A percentile compares a stretch with the other conserved stretches of the same genome.
Conservation (phyloP, 202 grass and related monocot species). For the Miscanthus sacchariflorus region DNA sequence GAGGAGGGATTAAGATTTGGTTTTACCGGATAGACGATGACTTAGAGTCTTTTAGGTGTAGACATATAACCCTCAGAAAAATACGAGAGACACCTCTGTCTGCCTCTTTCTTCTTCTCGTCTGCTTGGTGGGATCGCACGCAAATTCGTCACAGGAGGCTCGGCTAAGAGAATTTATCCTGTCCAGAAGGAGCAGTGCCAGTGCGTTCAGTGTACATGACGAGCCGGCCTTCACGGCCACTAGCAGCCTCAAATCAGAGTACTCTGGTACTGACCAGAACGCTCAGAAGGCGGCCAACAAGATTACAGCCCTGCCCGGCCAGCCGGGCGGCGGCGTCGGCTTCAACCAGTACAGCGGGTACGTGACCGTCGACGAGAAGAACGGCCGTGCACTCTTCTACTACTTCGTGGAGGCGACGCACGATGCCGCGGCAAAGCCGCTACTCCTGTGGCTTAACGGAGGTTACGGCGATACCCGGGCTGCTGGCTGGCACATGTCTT, state of each 20-base stretch:
- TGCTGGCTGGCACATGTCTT: not conserved
- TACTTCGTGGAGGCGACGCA: slow-evolving; percentile 55
- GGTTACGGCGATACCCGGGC: slow-evolving; percentile 7
- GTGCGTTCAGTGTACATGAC: not conserved
- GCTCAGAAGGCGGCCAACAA: no score
- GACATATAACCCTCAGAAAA: not conserved
- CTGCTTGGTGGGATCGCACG: not conserved
- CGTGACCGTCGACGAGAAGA: no score
- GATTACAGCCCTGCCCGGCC: no score
- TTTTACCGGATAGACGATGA: no score
- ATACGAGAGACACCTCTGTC: not conserved
- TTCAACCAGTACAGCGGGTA: no score
- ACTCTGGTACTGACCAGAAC: no score
- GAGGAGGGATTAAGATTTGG: no score
- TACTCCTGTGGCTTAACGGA: slow-evolving; percentile 75
- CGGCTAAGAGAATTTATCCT: slow-evolving; percentile 26
- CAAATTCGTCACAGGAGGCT: slow-evolving; percentile 39
- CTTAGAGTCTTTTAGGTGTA: no score
- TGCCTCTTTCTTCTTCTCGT: slow-evolving; percentile 18
- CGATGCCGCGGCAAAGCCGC: slow-evolving; percentile 43
- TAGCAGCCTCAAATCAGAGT: no score
- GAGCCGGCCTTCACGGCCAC: not conserved
- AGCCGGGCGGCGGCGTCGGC: no score
- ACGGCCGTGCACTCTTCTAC: slow-evolving; percentile 53
- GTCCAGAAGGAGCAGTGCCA: slow-evolving; percentile 25